Evolutionary conservation across 1,284 basidiomycete species (phyloP).

Genomic region (Fomitopsis pinicola): DNA sequence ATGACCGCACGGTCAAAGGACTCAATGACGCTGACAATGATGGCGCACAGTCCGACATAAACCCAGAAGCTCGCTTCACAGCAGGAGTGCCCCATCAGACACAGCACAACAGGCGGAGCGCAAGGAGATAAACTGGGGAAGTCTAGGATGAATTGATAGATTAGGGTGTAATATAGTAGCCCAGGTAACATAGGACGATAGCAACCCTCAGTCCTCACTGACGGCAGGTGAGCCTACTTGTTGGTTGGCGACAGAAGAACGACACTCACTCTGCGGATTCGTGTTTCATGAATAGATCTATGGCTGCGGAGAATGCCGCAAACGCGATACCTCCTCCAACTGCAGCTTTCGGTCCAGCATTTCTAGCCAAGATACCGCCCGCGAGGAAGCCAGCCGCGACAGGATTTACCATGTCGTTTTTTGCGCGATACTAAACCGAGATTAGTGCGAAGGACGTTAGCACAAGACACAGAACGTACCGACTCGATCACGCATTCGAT

Average conservation of each 20-base stretch:
- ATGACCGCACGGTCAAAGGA: too few species aligned
- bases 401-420: slow-evolving; percentile 88
- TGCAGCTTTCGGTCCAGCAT: slow-evolving; percentile 80
- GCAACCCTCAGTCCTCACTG: background rate
- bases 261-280: slow-evolving; percentile 79
- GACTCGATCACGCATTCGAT: slow-evolving; percentile 96
- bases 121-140: background rate
- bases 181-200: background rate
- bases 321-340: slow-evolving; percentile 84
- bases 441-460: slow-evolving; percentile 3
- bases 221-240: background rate
- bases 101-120: too few species aligned
- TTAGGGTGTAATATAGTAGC: background rate
- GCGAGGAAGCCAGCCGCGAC: slow-evolving; percentile 69
- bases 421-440: slow-evolving; percentile 79
- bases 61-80: too few species aligned
- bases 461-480: slow-evolving; percentile 50
- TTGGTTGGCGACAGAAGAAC: background rate
- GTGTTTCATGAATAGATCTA: slow-evolving; percentile 83
- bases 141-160: slow-evolving; percentile 7
- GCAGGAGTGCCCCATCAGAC: too few species aligned
- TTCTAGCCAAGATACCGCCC: slow-evolving; percentile 80
- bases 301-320: slow-evolving; percentile 86
- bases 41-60: too few species aligned
- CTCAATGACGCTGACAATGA: too few species aligned